Base-by-base conservation (phyloP, 306 rosid genomes). In the Mimosa bimucronata region DNA sequence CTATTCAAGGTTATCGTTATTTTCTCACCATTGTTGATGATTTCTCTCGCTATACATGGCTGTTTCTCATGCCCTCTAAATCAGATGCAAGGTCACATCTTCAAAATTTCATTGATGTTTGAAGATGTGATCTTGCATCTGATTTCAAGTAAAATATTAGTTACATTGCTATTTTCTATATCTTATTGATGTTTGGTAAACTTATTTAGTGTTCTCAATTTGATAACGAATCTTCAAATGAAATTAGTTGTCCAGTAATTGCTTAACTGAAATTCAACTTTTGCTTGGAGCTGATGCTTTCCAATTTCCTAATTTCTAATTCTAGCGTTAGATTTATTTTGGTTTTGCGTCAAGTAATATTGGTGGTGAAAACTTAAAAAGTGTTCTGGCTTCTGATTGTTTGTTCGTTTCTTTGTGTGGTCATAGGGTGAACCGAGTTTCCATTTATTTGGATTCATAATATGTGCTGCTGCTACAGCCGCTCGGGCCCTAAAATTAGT, bases 401-500 rank as follows among this genome's bases (percentile, higher is more conserved):
- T 61, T 61, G 38, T 42, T 71, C 68, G 71, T 71, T 37, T 83
- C 80, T 79, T 83, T 77, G 19, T 64, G 61, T 80, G 88, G 57
- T 55, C 71, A 38, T 68, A 96, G 99, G 97, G 99, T 83, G 99
- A 96, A 83, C 99, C 99, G 0, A 96, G 99, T 85, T 96, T 96
- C 90, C 99, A 96, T 87, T 83, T 96, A 62, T 96, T 96, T 81
- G 99, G 99, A 71, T 96, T 96, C 87, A 74, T 96, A 45, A 80
- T 96, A 50, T 96, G 99, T 78, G n/a, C 93, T 38, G 95, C 99
- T 3, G 99, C 99, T n/a, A 96, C 99, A 1, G 99, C 88, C 78
- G 99, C 99, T 62, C 89, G 99, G 87, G 99, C 99, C 15, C 92
- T 96, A 34, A 96, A 96, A 80, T 93, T 98, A 28, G 99, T 96